phyloP scores from a whole-genome alignment of 2,329 filamentous ascomycete species.

The Diaporthe amygdali region DNA sequence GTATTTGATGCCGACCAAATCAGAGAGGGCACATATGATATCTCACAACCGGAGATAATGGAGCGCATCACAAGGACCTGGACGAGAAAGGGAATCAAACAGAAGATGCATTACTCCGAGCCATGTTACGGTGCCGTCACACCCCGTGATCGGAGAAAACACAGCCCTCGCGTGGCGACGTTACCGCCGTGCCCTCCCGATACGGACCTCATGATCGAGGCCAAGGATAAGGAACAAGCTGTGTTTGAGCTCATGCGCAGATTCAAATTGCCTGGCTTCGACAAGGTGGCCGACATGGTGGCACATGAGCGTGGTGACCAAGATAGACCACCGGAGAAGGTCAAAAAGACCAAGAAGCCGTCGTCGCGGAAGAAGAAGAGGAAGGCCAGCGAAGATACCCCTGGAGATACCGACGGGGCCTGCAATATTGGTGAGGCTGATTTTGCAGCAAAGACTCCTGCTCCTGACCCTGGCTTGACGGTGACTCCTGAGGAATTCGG shows the following conservation, averaged over 20 bases:
- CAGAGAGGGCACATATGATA: conserved; percentile 84
- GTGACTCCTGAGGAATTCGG: conserved; percentile 73
- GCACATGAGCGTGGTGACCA: conserved; percentile 81
- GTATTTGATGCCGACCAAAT: conserved; percentile 76
- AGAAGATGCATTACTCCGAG: conserved; percentile 98
- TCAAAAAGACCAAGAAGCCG: conserved; percentile 44
- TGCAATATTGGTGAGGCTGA: conserved; percentile 38
- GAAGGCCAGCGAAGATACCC: conserved; percentile 31
- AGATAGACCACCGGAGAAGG: conserved; percentile 57
- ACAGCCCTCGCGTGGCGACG: conserved; percentile 78
- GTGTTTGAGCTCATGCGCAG: conserved; percentile 93
- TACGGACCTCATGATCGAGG: conserved; percentile 99
- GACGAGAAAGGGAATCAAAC: conserved; percentile 81
- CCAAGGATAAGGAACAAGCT: conserved; percentile 97
- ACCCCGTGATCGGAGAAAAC: conserved; percentile 79
- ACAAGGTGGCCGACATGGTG: conserved; percentile 77
- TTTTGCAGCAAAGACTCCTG: not conserved
- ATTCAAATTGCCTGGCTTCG: conserved; percentile 81
- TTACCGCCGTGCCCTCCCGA: conserved; percentile 81
- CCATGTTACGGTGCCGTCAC: conserved; percentile 78
- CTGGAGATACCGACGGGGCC: conserved; percentile 43
- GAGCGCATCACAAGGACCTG: conserved; percentile 83
- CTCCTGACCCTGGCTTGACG: not conserved
- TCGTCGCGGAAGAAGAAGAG: conserved; percentile 39
- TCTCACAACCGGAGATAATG: conserved; percentile 67